These are phyloP conservation scores for Corynespora cassiicola DNA, from an alignment of 2,329 filamentous ascomycete species.

Conservation along the genomic window DNA sequence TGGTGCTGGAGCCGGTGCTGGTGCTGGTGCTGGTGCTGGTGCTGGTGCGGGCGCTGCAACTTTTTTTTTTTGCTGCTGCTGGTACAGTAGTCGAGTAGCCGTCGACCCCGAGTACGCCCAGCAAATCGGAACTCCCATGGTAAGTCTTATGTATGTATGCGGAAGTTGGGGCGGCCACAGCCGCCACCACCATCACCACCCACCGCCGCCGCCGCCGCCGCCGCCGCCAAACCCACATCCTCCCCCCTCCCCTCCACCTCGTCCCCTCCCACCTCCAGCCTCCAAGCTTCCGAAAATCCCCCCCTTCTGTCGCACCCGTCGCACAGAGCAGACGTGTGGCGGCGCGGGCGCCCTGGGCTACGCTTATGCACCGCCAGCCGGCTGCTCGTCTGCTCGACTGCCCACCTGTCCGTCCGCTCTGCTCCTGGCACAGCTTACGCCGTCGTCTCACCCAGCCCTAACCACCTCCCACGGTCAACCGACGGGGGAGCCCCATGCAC, in stretches of 20 bases:
- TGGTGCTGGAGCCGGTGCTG: neutral
- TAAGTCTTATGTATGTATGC: no score
- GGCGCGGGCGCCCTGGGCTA: slow-evolving; percentile 11
- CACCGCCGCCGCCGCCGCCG: no score
- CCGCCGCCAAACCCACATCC: no score
- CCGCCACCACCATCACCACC: neutral
- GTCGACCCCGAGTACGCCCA: slow-evolving; percentile 6
- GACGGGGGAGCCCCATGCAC: slow-evolving; percentile 6
- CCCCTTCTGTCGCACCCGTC: neutral
- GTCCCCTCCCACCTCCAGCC: no score
- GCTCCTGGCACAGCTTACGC: slow-evolving; percentile 14
- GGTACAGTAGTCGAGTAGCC: slow-evolving; percentile 1
- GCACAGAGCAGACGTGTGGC: no score
- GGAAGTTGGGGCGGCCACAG: no score
- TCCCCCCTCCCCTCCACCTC: no score
- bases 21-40: no score
- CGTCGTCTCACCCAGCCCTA: slow-evolving; percentile 16
- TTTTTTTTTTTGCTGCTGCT: slow-evolving; percentile 19
- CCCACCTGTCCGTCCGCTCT: slow-evolving; percentile 13
- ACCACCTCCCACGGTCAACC: slow-evolving; percentile 11
- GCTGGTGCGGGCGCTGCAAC: slow-evolving; percentile 41
- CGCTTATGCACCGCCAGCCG: slow-evolving; percentile 24
- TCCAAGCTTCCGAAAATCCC: no score
- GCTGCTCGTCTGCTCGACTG: slow-evolving; percentile 18
- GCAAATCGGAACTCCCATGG: slow-evolving; percentile 28